A percentile compares a stretch with the other conserved stretches of the same genome.
Evolutionary conservation across 768 basidiomycete genomes (phyloP).

Genomic region (Leccinum incarnatum): DNA sequence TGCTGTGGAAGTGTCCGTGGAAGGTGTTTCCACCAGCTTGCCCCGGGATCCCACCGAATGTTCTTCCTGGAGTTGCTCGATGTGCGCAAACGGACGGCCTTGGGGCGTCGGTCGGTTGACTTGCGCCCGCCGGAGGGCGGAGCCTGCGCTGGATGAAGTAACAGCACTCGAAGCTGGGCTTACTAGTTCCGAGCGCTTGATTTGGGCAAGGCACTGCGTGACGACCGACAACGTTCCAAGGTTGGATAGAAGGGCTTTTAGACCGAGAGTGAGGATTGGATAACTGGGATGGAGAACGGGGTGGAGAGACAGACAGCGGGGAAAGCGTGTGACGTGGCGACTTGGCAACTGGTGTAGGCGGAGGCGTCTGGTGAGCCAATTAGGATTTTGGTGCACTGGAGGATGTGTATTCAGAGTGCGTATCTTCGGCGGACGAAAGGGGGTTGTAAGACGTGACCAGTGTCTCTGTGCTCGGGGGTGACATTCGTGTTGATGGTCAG

Average conservation of each 20-base stretch:
- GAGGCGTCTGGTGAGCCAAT: constrained; percentile 5
- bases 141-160: constrained; percentile 22
- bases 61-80: constrained; percentile 25
- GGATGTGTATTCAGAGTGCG: constrained; percentile 27
- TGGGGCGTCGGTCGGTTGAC: constrained; percentile 8
- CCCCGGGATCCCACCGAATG: neutral
- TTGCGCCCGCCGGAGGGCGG: constrained; percentile 27
- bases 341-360: constrained; percentile 28
- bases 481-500: constrained; percentile 21
- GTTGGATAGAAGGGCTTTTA: constrained; percentile 60
- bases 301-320: constrained; percentile 21
- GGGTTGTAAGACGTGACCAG: constrained; percentile 1
- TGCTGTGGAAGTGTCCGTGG: constrained; percentile 24
- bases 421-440: constrained; percentile 17
- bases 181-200: constrained; percentile 37
- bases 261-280: constrained; percentile 29
- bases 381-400: constrained; percentile 20
- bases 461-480: neutral
- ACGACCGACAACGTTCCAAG: constrained; percentile 63
- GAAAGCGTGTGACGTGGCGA: constrained; percentile 22
- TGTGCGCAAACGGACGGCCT: constrained; percentile 19
- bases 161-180: constrained; percentile 18
- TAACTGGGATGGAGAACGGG: constrained; percentile 25
- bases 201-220: constrained; percentile 60
- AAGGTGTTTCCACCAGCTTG: constrained; percentile 12